A percentile compares a stretch with the other conserved stretches of the same genome.
Evolutionary conservation across 164 flowering plant genomes (phyloP).

Genomic region (Cinnamomum micranthum): DNA sequence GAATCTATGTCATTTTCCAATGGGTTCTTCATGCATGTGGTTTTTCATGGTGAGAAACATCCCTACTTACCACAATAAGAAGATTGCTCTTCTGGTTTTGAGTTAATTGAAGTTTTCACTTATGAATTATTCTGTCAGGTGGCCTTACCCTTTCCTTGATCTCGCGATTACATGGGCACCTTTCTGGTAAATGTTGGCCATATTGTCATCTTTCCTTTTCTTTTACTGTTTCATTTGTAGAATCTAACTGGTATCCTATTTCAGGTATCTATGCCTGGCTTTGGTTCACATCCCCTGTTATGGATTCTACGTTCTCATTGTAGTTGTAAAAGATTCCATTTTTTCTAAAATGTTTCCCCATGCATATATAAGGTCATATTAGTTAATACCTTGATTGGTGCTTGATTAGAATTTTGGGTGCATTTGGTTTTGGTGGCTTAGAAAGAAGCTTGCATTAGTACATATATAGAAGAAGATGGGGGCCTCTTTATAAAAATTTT

Average conservation of each 20-base stretch:
- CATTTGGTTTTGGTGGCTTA: too few relatives aligned
- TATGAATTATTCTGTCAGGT: constrained; percentile 39
- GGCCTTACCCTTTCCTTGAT: constrained; percentile 91
- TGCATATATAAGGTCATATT: constrained; percentile 32
- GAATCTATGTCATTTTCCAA: constrained; percentile 49
- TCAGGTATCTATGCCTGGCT: constrained; percentile 58
- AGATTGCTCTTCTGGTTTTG: neutral
- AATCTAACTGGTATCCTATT: neutral
- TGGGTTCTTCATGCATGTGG: constrained; percentile 73
- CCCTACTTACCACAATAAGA: neutral
- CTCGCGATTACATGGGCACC: constrained; percentile 74
- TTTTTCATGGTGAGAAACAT: constrained; percentile 41
- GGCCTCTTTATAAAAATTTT: too few relatives aligned
- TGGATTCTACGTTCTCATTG: constrained; percentile 36
- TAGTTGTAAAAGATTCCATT: constrained; percentile 29
- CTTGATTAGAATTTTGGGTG: neutral
- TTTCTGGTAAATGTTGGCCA: constrained; percentile 41
- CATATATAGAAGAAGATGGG: too few relatives aligned
- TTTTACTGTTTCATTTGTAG: neutral
- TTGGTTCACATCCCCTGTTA: constrained; percentile 60
- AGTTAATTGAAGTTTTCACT: neutral
- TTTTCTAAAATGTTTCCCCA: constrained; percentile 48
- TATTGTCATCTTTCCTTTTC: neutral
- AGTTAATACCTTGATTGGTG: constrained; percentile 4
- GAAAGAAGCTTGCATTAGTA: too few relatives aligned